Percentiles rank a stretch among this genome's conserved stretches.
phyloP scores from a whole-genome alignment of 148 eudicot genomes.

The Silene conica region DNA sequence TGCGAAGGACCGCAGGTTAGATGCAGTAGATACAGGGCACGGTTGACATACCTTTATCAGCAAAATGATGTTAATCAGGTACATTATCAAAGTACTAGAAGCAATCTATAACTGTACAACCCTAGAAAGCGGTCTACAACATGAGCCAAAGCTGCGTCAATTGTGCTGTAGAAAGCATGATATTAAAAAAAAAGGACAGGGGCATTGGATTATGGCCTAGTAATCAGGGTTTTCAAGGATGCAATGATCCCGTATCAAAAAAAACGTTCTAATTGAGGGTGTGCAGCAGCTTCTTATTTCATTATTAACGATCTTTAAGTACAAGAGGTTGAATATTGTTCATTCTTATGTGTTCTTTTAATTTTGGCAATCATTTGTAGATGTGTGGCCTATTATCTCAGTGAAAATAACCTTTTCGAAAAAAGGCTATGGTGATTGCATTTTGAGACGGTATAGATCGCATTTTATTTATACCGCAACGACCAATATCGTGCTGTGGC shows the following conservation, averaged over 20 bases:
- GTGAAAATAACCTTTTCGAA: too few relatives aligned
- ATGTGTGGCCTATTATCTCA: too few relatives aligned
- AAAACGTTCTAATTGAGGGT: not conserved
- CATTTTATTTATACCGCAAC: too few relatives aligned
- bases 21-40: conserved; percentile 86
- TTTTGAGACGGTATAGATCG: too few relatives aligned
- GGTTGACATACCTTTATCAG: conserved; percentile 75
- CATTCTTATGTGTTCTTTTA: not conserved
- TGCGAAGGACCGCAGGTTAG: conserved; percentile 94
- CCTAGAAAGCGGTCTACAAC: not conserved
- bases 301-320: too few relatives aligned
- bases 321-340: too few relatives aligned
- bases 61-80: conserved; percentile 7
- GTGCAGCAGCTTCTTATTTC: not conserved
- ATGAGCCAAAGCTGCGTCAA: not conserved
- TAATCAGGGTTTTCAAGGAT: not conserved
- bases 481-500: too few relatives aligned
- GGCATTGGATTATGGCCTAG: not conserved
- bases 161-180: not conserved
- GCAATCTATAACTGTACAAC: not conserved
- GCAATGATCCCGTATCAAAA: not conserved
- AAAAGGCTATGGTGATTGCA: too few relatives aligned
- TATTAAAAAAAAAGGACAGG: not conserved
- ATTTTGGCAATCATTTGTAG: not conserved
- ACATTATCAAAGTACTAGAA: not conserved